Base-by-base conservation (phyloP, 2,329 filamentous ascomycete genomes). In the Diplocarpon rosae region DNA sequence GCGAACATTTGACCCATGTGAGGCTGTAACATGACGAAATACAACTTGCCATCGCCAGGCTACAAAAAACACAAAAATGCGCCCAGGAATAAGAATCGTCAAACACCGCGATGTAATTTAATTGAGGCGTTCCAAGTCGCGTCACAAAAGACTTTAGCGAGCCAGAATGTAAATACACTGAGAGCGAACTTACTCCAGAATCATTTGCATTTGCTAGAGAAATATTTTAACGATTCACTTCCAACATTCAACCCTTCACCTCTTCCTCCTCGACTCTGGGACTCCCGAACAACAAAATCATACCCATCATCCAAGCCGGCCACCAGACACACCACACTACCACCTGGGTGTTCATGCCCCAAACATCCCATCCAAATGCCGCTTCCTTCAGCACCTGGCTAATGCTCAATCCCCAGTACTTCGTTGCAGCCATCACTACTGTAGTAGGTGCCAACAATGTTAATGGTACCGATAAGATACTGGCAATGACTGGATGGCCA, bases 271-370 rank as follows among this genome's bases (percentile, higher is more conserved):
- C 47, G 6, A 46, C 46, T 15, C 44, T 48, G 9, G 58, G 59
- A 16, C 39, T 52, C 10, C 72, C 72, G 43, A 77, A 64, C 36
- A 79, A 68, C 17, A 75, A 66, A 5, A 79, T 62, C 47, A 69
- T 67, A 1, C 74, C 84, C 6, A 80, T 74, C 31, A 92, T 63
- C 89, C 89, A 95, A 7, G 86, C 87, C 0, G 89, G 89, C 83
- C 87, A 92, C 89, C 89, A 95, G 35, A 95, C 80, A 61, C 87
- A 84, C 85, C 88, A 95, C n/a, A 95, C 74, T 10, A 93, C 78
- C 14, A 95, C 78, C 48, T 85, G 82, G 1, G 88, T 93, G 69
- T 88, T 93, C 73, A 92, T 78, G 1, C 87, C 86, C 77, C 83
- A 88, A 11, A 95, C 79, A 58, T 86, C 76, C 88, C 88, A 95